Percentiles rank a stretch among this genome's conserved stretches.
These are phyloP conservation scores for Penicillium psychrosexuale DNA, from an alignment of 2,329 filamentous ascomycete genomes.

Conservation along the genomic window DNA sequence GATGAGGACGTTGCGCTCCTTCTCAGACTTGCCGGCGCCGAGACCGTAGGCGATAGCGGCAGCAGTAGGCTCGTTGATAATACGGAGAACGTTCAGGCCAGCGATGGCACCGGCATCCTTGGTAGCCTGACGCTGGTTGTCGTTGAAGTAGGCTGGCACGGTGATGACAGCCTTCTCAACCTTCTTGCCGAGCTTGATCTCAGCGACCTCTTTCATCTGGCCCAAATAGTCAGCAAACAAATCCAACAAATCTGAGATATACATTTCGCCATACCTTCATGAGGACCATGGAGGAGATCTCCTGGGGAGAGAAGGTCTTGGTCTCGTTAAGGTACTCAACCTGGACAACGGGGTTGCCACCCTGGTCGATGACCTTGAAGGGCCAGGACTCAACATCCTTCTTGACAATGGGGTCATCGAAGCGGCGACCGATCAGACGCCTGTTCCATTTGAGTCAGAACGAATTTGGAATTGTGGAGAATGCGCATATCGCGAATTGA, in stretches of 20 bases:
- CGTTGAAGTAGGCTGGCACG: conserved; percentile 99
- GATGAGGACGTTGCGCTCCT: conserved; percentile 98
- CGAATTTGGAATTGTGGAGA: background rate
- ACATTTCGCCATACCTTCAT: conserved; percentile 68
- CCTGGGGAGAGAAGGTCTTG: conserved; percentile 96
- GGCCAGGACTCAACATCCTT: conserved; percentile 99
- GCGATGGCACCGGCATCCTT: conserved; percentile 98
- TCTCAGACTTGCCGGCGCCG: conserved; percentile 87
- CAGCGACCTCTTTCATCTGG: conserved; percentile 98
- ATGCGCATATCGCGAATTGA: background rate
- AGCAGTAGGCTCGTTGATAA: conserved; percentile 99
- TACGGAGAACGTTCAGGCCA: conserved; percentile 97
- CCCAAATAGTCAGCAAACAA: conserved; percentile 18
- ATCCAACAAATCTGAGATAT: background rate
- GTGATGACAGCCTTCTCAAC: conserved; percentile 99
- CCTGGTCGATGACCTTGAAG: conserved; percentile 94
- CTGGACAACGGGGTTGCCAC: conserved; percentile 84
- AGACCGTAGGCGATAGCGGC: conserved; percentile 98
- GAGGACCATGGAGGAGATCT: conserved; percentile 98
- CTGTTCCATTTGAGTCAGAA: conserved; percentile 46
- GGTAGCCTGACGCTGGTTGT: conserved; percentile 99
- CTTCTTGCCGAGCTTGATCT: conserved; percentile 97
- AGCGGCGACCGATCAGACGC: conserved; percentile 95
- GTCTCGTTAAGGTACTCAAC: conserved; percentile 93
- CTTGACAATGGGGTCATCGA: conserved; percentile 94